Evolutionary conservation across 148 eudicot genomes (phyloP).

Genomic region (Rhododendron simsii): DNA sequence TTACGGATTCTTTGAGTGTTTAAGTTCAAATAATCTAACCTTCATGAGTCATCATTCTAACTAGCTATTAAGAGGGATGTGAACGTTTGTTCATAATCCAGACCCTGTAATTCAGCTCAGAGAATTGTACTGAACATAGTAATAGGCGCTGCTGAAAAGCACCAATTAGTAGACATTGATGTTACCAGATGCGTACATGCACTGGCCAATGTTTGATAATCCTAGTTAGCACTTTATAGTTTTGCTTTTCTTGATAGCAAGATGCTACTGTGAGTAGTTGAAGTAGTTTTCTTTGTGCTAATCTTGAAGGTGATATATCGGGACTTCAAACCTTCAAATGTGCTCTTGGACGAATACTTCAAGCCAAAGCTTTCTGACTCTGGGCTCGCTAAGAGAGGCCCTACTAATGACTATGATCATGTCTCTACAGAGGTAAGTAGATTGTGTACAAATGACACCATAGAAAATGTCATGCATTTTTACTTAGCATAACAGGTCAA

Average conservation of each 20-base stretch:
- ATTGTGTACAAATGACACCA: neutral
- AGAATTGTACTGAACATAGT: neutral
- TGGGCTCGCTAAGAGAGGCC: conserved; percentile 75
- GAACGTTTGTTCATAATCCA: neutral
- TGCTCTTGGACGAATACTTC: conserved; percentile 61
- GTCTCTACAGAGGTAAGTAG: conserved; percentile 70
- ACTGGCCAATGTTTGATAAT: neutral
- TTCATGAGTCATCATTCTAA: neutral
- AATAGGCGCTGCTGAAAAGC: neutral
- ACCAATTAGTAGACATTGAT: neutral
- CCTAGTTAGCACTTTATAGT: neutral
- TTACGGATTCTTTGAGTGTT: neutral
- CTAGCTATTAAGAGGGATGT: neutral
- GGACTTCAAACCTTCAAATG: conserved; percentile 73
- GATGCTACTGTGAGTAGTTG: neutral
- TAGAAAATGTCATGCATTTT: neutral
- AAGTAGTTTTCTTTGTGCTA: neutral
- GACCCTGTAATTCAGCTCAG: neutral
- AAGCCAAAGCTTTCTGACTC: conserved; percentile 73
- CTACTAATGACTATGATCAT: conserved; percentile 47
- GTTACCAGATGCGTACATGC: neutral
- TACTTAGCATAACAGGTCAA: neutral
- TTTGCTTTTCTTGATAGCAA: no score
- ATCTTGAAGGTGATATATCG: conserved; percentile 58
- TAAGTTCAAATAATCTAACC: neutral